Evolutionary conservation across 2,329 filamentous ascomycete genomes (phyloP), one percentile per base, ranked within the genome.

Genomic region (Trichoderma atroviride): DNA sequence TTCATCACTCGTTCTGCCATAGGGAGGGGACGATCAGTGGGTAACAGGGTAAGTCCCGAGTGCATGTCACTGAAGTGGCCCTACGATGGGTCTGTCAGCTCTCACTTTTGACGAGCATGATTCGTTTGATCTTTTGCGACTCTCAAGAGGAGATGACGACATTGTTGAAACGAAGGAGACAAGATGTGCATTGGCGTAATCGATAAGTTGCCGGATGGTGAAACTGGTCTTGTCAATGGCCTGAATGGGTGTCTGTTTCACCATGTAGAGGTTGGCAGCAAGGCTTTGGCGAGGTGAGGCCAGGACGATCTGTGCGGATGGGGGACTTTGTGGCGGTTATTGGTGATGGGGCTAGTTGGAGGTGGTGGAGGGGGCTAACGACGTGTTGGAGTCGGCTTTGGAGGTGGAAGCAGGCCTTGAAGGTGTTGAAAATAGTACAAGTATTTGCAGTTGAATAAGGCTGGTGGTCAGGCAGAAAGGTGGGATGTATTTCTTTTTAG

Each of bases 171-270:
- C 50, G 1, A 5, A 35, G 24, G n/a, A 27, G 10, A n/a, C 10
- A 19, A 5, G 14, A 22, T 47, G 22, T 40, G 29, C 35, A 29
- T 47, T 57, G 66, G 58, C 37, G 55, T 16, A 58, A 66, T 69
- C 61, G 68, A 69, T 66, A 52, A 66, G 61, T 59, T 57, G 29
- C 69, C 50, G 64, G 37, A 43, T 57, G 37, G 61, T 52, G 61
- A 35, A 57, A 47, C 52, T 66, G n/a, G 14, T 22, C 27, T 11
- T 43, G 53, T 55, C 40, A n/a, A 67, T 53, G 64, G 56, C 22
- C 19, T 53, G 40, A 14, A 53, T 40, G 40, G 35, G 3, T 68
- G 19, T 47, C 24, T 13, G 65, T 68, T 68, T 68, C 65, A 68
- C 65, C 57, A 68, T 43, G 47, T 47, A 11, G 24, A 40, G 6